These are phyloP conservation scores for Magnaporthiopsis poae DNA, from an alignment of 2,329 filamentous ascomycete genomes.

Conservation along the genomic window DNA sequence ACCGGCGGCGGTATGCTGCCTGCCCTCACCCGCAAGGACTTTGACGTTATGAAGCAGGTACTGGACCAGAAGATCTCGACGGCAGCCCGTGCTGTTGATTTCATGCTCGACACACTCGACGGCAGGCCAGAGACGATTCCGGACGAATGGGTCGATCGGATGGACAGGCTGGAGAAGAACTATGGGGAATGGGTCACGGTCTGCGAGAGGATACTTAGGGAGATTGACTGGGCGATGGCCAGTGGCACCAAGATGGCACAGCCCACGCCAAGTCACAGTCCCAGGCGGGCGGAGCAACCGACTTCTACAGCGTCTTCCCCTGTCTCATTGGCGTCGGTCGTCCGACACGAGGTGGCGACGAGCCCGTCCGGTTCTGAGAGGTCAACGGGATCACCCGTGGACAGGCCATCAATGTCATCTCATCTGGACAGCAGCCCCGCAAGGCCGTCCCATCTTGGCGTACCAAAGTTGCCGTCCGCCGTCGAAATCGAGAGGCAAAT, in stretches of 20 bases:
- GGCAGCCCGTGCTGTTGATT: constrained; percentile 66
- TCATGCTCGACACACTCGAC: constrained; percentile 78
- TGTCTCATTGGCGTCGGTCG: too few relatives aligned
- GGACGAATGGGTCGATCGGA: constrained; percentile 74
- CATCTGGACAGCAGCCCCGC: too few relatives aligned
- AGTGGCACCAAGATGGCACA: background rate
- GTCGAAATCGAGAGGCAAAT: background rate
- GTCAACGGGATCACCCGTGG: background rate
- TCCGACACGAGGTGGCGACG: too few relatives aligned
- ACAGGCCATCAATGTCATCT: background rate
- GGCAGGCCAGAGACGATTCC: constrained; percentile 76
- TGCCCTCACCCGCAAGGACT: constrained; percentile 34
- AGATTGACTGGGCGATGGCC: constrained; percentile 43
- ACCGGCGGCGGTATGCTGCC: constrained; percentile 7
- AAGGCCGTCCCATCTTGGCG: too few relatives aligned
- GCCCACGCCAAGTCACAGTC: background rate
- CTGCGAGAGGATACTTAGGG: constrained; percentile 63
- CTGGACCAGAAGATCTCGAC: constrained; percentile 60
- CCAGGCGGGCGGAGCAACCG: background rate
- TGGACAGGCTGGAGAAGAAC: constrained; percentile 68
- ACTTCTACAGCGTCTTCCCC: too few relatives aligned
- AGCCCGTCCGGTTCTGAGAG: background rate
- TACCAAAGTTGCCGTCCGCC: too few relatives aligned
- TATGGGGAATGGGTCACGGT: constrained; percentile 74
- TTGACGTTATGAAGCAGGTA: constrained; percentile 49